These are phyloP conservation scores for Exophiala dermatitidis DNA, from an alignment of 2,329 filamentous ascomycete species.

Conservation along the genomic window DNA sequence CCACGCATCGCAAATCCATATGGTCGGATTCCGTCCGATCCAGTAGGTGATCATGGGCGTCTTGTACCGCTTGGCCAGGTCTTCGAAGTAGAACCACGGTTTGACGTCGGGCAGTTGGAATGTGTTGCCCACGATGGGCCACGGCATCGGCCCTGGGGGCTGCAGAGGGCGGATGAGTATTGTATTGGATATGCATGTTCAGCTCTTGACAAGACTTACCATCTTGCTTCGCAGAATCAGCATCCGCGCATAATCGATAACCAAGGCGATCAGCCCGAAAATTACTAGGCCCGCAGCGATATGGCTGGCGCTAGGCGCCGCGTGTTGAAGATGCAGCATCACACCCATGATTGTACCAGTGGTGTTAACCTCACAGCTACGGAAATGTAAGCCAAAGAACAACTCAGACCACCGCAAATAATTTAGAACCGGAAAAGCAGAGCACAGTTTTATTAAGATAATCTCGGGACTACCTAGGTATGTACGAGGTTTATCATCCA, in stretches of 20 bases:
- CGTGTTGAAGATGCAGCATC: slow-evolving; percentile 18
- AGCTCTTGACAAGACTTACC: slow-evolving; percentile 13
- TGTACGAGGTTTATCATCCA: background rate
- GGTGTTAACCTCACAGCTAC: background rate
- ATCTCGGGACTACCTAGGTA: no score
- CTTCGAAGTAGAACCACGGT: slow-evolving; percentile 53
- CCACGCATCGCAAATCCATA: slow-evolving; percentile 31
- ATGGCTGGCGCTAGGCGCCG: slow-evolving; percentile 17
- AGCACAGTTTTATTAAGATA: no score
- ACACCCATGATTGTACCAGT: slow-evolving; percentile 10
- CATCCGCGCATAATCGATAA: slow-evolving; percentile 28
- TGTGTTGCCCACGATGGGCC: slow-evolving; percentile 51
- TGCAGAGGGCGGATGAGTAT: slow-evolving; percentile 24
- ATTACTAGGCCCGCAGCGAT: slow-evolving; percentile 14
- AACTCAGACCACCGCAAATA: slow-evolving; percentile 1
- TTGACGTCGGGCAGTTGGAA: slow-evolving; percentile 49
- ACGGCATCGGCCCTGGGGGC: slow-evolving; percentile 50
- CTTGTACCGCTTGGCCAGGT: slow-evolving; percentile 45
- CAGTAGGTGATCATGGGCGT: slow-evolving; percentile 50
- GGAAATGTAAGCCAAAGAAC: background rate
- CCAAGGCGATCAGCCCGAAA: slow-evolving; percentile 14
- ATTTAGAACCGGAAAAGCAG: no score
- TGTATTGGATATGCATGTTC: no score
- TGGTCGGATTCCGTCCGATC: slow-evolving; percentile 40
- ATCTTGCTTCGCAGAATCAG: slow-evolving; percentile 27